Base-by-base conservation (phyloP, 2,329 filamentous ascomycete genomes). In the Incumbomyces lentus region DNA sequence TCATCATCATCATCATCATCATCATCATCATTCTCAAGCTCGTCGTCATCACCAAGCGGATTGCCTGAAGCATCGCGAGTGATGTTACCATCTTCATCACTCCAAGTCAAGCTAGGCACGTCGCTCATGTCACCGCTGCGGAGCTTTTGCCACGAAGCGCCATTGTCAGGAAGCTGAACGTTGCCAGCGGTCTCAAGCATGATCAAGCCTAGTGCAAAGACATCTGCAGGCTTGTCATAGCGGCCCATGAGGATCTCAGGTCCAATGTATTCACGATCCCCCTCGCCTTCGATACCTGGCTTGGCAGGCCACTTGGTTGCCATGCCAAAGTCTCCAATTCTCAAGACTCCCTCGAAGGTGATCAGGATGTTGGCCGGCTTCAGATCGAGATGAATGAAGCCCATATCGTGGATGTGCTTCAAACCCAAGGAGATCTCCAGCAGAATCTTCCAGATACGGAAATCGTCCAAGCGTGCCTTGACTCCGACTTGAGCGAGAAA, bases 391-490 rank as follows among this genome's bases (percentile, higher is more conserved):
- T 82, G 79, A 40, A 82, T 81, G 58, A 95, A 93, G 3, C 86
- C 86, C 46, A 81, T 81, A 56, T 89, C 79, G 60, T 98, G 92
- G 42, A 98, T 92, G 52, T 90, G 84, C 64, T 87, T 83, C 52
- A 98, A 65, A 32, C 92, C 92, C 72, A 84, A 70, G 58, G 82
- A 77, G 49, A 95, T 67, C 64, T 98, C 92, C 35, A 95, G 76
- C 57, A 96, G 70, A 48, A 96, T 90, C 70, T 98, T 98, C 87
- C 92, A 98, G 64, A 96, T 95, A 51, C 92, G 79, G 68, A 98
- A 98, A 63, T 96, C 92, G 65, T 98, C 92, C 54, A 98, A 69
- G 56, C 90, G 79, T 39, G 87, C 89, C 61, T 85, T 87, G 51
- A 82, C 75, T 18, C 92, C 92, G 50, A 87, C 79, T 48, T 84